Evolutionary conservation across 805 yeast genomes (phyloP).

Genomic region (Candida oleophila): DNA sequence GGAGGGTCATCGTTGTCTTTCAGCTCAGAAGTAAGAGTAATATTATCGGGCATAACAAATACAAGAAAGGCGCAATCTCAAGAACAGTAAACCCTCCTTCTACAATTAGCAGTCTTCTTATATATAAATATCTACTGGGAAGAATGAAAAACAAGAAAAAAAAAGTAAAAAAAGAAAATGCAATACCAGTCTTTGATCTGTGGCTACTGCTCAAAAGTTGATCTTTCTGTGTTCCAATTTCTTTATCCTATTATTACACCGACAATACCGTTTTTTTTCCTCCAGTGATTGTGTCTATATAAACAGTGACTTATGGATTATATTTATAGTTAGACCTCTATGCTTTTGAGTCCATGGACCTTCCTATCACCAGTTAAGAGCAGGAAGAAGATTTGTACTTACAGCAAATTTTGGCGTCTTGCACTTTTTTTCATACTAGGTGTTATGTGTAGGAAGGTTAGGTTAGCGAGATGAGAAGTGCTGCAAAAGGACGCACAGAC

Average conservation of each 20-base stretch:
- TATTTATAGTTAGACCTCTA: neutral
- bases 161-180: too few species aligned
- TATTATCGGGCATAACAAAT: neutral
- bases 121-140: too few species aligned
- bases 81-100: neutral
- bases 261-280: neutral
- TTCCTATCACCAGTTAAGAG: too few species aligned
- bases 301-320: too few species aligned
- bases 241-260: neutral
- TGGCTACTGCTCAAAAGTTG: too few species aligned
- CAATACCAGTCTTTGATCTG: too few species aligned
- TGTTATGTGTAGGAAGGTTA: neutral
- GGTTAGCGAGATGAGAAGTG: neutral
- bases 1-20: conserved; percentile 9
- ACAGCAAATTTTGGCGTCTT: too few species aligned
- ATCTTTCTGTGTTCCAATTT: neutral
- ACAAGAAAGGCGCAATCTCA: neutral
- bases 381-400: too few species aligned
- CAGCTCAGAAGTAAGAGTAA: neutral
- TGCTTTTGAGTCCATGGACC: neutral
- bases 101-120: neutral
- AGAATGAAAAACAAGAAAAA: too few species aligned
- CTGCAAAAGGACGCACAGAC: too few species aligned
- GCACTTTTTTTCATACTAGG: neutral
- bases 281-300: too few species aligned